Evolutionary conservation across 1,284 basidiomycete species (phyloP).

Genomic region (Afroboletus lepidellus): DNA sequence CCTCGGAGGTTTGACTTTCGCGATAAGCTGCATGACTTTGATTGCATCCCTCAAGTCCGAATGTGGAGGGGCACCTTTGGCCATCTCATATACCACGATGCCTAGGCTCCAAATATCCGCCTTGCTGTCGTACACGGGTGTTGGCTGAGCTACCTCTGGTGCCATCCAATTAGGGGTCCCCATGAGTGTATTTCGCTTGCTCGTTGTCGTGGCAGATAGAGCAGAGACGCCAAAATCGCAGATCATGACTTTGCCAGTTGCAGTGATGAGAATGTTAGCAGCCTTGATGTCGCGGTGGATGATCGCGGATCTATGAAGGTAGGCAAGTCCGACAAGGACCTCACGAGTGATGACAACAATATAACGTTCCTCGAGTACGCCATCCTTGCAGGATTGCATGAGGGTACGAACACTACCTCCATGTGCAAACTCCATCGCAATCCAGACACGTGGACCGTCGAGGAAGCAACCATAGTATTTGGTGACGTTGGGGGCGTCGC

Average conservation of each 20-base stretch:
- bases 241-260: constrained; percentile 85
- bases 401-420: constrained; percentile 94
- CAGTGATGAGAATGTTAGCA: constrained; percentile 90
- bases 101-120: constrained; percentile 98
- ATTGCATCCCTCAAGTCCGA: constrained; percentile 80
- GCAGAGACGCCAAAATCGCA: constrained; percentile 98
- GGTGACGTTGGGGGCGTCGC: constrained; percentile 89
- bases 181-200: constrained; percentile 92
- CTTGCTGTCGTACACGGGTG: constrained; percentile 88
- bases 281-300: constrained; percentile 98
- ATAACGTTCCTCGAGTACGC: constrained; percentile 87
- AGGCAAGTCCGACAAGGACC: constrained; percentile 81
- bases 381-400: constrained; percentile 80
- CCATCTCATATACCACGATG: constrained; percentile 94
- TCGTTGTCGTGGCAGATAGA: constrained; percentile 79
- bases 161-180: constrained; percentile 99
- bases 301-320: constrained; percentile 91
- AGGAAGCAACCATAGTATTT: constrained; percentile 96
- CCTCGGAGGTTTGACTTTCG: constrained; percentile 82
- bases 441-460: constrained; percentile 95
- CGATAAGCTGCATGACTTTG: constrained; percentile 90
- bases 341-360: constrained; percentile 88
- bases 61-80: constrained; percentile 90
- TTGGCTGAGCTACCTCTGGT: constrained; percentile 90
- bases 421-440: constrained; percentile 97